These are phyloP conservation scores for Oryza officinalis DNA, from an alignment of 176 grass and related monocot species.

Conservation along the genomic window DNA sequence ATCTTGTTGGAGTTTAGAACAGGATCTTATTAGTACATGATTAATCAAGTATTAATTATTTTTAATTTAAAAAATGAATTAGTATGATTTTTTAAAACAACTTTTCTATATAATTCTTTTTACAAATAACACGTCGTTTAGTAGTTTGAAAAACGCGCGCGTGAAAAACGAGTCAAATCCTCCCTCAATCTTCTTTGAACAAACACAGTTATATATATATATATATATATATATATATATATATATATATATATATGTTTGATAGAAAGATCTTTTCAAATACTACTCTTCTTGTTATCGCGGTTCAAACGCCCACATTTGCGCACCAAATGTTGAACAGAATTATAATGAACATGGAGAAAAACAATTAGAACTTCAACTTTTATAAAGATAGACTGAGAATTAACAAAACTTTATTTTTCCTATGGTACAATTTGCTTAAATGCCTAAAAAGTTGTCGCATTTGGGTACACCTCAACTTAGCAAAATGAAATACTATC, in stretches of 20 bases:
- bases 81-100: too few relatives aligned
- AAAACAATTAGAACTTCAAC: background rate
- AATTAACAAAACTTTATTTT: background rate
- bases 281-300: background rate
- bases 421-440: background rate
- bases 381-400: background rate
- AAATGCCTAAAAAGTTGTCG: background rate
- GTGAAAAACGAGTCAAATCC: too few relatives aligned
- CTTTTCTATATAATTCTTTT: too few relatives aligned
- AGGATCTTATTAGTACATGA: too few relatives aligned
- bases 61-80: too few relatives aligned
- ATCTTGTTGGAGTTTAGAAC: too few relatives aligned
- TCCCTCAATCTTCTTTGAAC: too few relatives aligned
- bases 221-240: too few relatives aligned
- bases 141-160: too few relatives aligned
- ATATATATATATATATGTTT: background rate
- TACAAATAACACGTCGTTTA: too few relatives aligned
- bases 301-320: background rate
- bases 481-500: background rate
- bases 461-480: background rate
- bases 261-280: background rate
- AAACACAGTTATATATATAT: too few relatives aligned
- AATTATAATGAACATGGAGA: background rate
- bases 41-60: too few relatives aligned
- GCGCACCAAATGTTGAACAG: rapidly evolving